Base-by-base conservation (phyloP, 495 filamentous ascomycete genomes). In the Rhizodiscina lignyota region DNA sequence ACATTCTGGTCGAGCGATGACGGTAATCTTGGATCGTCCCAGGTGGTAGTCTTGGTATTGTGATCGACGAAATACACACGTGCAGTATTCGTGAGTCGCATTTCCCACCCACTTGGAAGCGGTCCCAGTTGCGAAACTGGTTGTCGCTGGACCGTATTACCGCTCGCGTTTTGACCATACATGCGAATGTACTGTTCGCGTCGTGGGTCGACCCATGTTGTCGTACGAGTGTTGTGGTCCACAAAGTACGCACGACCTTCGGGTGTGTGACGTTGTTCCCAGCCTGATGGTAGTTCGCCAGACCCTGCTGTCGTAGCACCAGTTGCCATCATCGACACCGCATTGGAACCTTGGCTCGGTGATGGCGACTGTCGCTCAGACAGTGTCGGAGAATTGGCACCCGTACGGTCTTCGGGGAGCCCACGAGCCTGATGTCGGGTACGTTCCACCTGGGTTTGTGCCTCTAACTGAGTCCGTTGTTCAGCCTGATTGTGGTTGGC, bases 21-120 rank as follows among this genome's bases (percentile, higher is more conserved):
- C 31, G 89, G 89, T 41, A 97, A 61, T 38, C 89, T 74, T 16
- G 89, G 89, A 49, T 97, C 89, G 49, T 97, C 89, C 89, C 89
- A 97, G n/a, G 89, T 97, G 10, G 89, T 97, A 0, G 89, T 97
- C 65, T 97, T 97, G 40, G 89, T 97, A 54, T 97, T 97, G 63
- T 97, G 89, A 50, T 97, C 89, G 22, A 97, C 89, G 52, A 97
- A 97, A 58, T 97, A 97, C 17, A 97, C 89, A 30, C 89, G 72
- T 10, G 89, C 89, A 4, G 89, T 97, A 52, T 96, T 96, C 32
- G 89, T 97, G 18, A 97, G 72, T 39, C 89, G 80, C 89, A 97
- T 97, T 64, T 97, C 89, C 89, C 89, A 97, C 15, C 89, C 89
- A 54, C 87, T 94, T 10, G 89, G 89, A 28, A 97, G 55, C 19